Evolutionary conservation across 139 green algal species (phyloP), one percentile per base, ranked within the genome.

Genomic region (Volvox reticuliferus): DNA sequence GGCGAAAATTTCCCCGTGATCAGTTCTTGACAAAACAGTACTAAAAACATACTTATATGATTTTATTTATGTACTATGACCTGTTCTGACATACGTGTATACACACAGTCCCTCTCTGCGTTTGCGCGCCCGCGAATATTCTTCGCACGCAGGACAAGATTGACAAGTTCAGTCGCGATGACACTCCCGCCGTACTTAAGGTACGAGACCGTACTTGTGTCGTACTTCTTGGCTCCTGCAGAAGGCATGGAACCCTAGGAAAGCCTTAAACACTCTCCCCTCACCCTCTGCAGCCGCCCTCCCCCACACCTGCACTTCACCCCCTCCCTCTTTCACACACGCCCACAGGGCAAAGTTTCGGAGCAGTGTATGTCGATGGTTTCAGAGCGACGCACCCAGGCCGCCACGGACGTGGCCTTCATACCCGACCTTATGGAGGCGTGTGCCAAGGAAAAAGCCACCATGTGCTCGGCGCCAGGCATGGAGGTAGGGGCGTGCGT

Each of bases 381-480:
- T 81, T 19, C 86, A 44, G 92, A 89, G 75, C 89, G 92, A 12
- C 44, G 71, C 55, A 68, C 75, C 12, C 88, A 94, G 86, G 89
- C 92, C 6, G 73, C 91, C 75, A 87, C 77, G 36, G 88, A 93
- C 76, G 84, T 92, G 61, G 67, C 80, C 44, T 91, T 94, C 81
- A 30, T 92, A 76, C 92, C 92, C 14, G 76, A 90, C 28, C 78
- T 94, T 12, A 61, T 75, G 44, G 37, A 80, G 30, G 86, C 86
- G 0, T 90, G 86, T 73, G n/a, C 75, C 19, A 21, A 33, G 35
- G 86, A 90, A 76, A 55, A 84, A 24, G 86, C 73, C 30, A 65
- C 32, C 21, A 44, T 85, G 13, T 90, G 86, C 75, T 20, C 73
- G 1, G 32, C 55, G 19, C 73, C 86, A 12, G 75, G 75, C 20